Conservation (phyloP, 768 basidiomycete genomes). For the Rhizopogon vinicolor region DNA sequence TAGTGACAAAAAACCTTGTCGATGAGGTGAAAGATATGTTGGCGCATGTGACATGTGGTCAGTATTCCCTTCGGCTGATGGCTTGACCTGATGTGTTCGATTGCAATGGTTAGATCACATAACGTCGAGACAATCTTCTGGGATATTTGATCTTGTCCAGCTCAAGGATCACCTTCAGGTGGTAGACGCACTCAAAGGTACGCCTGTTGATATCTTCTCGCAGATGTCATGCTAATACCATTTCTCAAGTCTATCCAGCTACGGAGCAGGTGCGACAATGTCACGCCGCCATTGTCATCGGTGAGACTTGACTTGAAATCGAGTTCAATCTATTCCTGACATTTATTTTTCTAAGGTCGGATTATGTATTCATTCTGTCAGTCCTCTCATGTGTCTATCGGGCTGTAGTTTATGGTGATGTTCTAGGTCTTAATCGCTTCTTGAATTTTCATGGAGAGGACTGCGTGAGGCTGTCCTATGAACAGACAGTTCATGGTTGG, state of each 20-base stretch:
- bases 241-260: neutral
- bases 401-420: neutral
- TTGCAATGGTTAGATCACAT: conserved; percentile 15
- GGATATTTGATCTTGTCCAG: conserved; percentile 12
- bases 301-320: conserved; percentile 3
- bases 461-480: conserved; percentile 34
- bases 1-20: conserved; percentile 20
- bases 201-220: neutral
- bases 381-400: neutral
- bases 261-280: conserved; percentile 1
- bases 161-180: conserved; percentile 20
- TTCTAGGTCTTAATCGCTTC: conserved; percentile 30
- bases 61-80: neutral
- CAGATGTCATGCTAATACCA: neutral
- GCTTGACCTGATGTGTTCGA: neutral
- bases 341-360: conserved; percentile 19
- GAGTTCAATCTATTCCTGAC: neutral
- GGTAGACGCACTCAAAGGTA: conserved; percentile 21
- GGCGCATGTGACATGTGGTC: conserved; percentile 22
- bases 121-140: conserved; percentile 23
- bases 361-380: conserved; percentile 26
- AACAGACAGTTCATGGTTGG: conserved; percentile 27
- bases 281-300: conserved; percentile 18
- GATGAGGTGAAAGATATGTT: conserved; percentile 21
- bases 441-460: conserved; percentile 40